These are phyloP conservation scores for Termitomyces sp. DNA, from an alignment of 768 basidiomycete species.

Conservation along the genomic window DNA sequence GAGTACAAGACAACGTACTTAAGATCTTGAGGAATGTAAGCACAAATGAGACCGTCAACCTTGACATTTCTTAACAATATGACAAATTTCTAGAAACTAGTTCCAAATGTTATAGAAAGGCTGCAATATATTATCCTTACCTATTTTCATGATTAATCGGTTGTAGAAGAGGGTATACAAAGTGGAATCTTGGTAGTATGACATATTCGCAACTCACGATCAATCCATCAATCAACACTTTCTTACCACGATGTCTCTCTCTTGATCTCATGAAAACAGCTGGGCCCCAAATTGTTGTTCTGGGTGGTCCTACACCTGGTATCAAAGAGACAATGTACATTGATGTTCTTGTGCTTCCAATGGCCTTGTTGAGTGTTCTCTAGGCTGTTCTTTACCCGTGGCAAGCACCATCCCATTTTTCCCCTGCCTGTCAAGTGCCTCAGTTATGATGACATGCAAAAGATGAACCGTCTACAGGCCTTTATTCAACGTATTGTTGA, in stretches of 20 bases:
- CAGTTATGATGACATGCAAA: background rate
- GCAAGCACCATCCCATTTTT: background rate
- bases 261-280: background rate
- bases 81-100: background rate
- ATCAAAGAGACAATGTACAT: background rate
- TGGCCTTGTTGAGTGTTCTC: background rate
- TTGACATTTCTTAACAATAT: background rate
- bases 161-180: no score
- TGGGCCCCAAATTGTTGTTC: background rate
- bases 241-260: background rate
- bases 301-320: background rate
- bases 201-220: background rate
- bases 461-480: background rate
- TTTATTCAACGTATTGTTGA: background rate
- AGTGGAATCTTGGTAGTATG: no score
- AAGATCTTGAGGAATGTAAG: no score
- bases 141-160: background rate
- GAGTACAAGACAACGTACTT: no score
- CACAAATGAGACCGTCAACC: no score
- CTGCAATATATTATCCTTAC: background rate
- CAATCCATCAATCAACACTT: background rate
- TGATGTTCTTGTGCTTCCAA: background rate
- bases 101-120: background rate
- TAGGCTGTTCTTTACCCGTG: background rate
- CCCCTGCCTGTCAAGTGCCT: background rate